Conservation (phyloP, 441 rosid genomes). For the Flueggea neowawraea region DNA sequence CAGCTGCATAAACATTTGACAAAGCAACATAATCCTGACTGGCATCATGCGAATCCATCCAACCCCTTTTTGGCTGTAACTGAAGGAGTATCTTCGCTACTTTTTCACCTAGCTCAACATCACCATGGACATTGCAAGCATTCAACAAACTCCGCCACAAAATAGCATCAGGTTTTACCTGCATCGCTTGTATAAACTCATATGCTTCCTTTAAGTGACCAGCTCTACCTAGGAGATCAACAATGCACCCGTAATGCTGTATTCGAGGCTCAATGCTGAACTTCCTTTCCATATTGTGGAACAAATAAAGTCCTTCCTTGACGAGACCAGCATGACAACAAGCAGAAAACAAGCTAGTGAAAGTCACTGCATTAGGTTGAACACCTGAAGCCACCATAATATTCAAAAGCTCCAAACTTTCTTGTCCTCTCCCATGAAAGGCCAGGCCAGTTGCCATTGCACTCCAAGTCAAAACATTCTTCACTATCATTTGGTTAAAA, state of each 20-base stretch:
- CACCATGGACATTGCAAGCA: conserved; percentile 72
- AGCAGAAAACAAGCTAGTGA: conserved; percentile 70
- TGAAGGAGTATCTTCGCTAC: conserved; percentile 51
- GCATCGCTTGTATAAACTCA: conserved; percentile 55
- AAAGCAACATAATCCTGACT: conserved; percentile 51
- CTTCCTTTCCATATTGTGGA: conserved; percentile 42
- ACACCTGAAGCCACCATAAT: conserved; percentile 47
- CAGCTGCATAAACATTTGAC: conserved; percentile 56
- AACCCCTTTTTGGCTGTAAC: conserved; percentile 30
- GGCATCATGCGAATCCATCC: conserved; percentile 11
- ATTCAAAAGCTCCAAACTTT: conserved; percentile 58
- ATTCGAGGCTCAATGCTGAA: conserved; percentile 61
- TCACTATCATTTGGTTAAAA: conserved; percentile 38
- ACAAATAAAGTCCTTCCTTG: conserved; percentile 74
- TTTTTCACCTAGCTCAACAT: conserved; percentile 66
- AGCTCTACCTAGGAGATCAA: conserved; percentile 79
- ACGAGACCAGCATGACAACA: conserved; percentile 77
- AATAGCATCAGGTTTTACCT: conserved; percentile 57
- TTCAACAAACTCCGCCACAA: conserved; percentile 78
- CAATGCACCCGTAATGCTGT: conserved; percentile 80
- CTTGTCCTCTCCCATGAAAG: conserved; percentile 61
- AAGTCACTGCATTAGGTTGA: conserved; percentile 68
- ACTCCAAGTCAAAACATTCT: conserved; percentile 66
- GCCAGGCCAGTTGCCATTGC: conserved; percentile 75
- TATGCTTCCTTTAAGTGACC: conserved; percentile 61